A percentile compares a stretch with the other conserved stretches of the same genome.
Conservation (phyloP, 768 basidiomycete species). For the Xanthoconium purpureum region DNA sequence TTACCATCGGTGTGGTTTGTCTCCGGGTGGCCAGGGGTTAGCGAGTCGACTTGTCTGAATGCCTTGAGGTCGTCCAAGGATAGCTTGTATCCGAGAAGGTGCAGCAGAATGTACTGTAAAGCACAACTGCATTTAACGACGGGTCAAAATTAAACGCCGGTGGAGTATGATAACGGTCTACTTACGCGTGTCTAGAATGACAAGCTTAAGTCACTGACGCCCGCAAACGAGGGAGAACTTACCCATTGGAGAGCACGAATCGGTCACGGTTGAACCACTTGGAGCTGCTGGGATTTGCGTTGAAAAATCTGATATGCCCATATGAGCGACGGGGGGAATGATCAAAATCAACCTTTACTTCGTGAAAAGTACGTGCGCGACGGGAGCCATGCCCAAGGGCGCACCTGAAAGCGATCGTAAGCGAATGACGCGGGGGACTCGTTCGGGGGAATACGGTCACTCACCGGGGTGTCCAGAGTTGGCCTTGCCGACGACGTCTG, state of each 20-base stretch:
- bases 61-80: slow-evolving; percentile 89
- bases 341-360: slow-evolving; percentile 38
- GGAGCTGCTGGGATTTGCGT: slow-evolving; percentile 83
- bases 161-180: not conserved
- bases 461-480: slow-evolving; percentile 90
- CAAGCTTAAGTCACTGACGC: slow-evolving; percentile 14
- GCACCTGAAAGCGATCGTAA: slow-evolving; percentile 52
- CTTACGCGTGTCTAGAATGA: slow-evolving; percentile 67
- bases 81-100: slow-evolving; percentile 89
- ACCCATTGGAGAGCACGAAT: slow-evolving; percentile 96
- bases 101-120: slow-evolving; percentile 88
- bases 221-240: slow-evolving; percentile 13
- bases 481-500: slow-evolving; percentile 76
- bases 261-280: slow-evolving; percentile 97
- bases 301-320: slow-evolving; percentile 60
- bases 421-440: not conserved
- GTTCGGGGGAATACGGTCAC: not conserved
- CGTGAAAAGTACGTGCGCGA: slow-evolving; percentile 75
- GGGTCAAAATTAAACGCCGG: slow-evolving; percentile 1
- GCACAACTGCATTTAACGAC: slow-evolving; percentile 61
- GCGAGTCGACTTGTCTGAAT: slow-evolving; percentile 88
- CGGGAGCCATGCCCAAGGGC: slow-evolving; percentile 92
- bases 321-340: not conserved
- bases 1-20: slow-evolving; percentile 62
- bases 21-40: slow-evolving; percentile 95